Evolutionary conservation across 1,284 basidiomycete genomes (phyloP).

Genomic region (Apiotrichum siamense): DNA sequence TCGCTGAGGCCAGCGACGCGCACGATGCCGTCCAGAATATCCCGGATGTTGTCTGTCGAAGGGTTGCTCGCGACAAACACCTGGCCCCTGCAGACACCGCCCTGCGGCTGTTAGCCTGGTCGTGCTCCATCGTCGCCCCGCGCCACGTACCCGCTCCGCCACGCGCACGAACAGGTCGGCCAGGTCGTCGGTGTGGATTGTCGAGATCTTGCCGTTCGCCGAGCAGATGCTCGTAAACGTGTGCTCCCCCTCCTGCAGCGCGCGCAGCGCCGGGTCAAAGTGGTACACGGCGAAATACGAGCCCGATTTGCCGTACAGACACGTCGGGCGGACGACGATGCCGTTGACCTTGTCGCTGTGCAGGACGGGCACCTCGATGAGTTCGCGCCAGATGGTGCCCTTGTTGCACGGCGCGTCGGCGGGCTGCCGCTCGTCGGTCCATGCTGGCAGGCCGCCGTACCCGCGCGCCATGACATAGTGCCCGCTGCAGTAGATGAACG

Average conservation of each 20-base stretch:
- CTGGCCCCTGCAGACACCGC: slow-evolving; percentile 45
- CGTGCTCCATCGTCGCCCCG: neutral
- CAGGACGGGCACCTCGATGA: slow-evolving; percentile 32
- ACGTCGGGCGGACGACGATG: slow-evolving; percentile 30
- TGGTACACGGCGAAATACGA: slow-evolving; percentile 38
- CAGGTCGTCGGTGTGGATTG: slow-evolving; percentile 54
- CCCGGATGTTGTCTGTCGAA: slow-evolving; percentile 50
- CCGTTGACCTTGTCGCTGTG: slow-evolving; percentile 16
- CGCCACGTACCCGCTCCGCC: slow-evolving; percentile 44
- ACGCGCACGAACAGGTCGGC: slow-evolving; percentile 52
- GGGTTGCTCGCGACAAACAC: slow-evolving; percentile 53
- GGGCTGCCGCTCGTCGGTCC: slow-evolving; percentile 32
- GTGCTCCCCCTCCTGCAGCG: slow-evolving; percentile 47
- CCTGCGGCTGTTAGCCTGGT: slow-evolving; percentile 17
- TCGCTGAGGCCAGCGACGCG: slow-evolving; percentile 45
- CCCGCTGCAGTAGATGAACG: slow-evolving; percentile 53
- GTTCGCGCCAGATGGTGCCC: slow-evolving; percentile 28
- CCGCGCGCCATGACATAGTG: slow-evolving; percentile 51
- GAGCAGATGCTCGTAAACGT: slow-evolving; percentile 41
- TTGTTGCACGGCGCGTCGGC: slow-evolving; percentile 18
- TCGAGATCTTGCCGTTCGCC: slow-evolving; percentile 46
- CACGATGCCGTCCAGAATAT: slow-evolving; percentile 49
- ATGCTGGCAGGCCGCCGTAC: slow-evolving; percentile 27
- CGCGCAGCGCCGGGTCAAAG: slow-evolving; percentile 30
- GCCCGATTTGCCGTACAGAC: slow-evolving; percentile 33